Conservation (phyloP, 768 basidiomycete species). For the Lenzites betulinus region DNA sequence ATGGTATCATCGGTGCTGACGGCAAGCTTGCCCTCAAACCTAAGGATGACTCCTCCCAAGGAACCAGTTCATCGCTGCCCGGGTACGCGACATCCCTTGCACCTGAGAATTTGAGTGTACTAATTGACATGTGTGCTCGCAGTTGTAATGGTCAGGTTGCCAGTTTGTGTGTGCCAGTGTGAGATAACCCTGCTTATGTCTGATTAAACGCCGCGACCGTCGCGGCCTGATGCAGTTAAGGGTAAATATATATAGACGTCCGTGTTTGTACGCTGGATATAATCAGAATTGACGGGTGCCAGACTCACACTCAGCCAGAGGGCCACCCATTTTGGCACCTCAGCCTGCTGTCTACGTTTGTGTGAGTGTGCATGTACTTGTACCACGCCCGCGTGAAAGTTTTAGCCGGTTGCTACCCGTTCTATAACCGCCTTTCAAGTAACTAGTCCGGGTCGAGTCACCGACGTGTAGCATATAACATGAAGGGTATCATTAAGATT, state of each 20-base stretch:
- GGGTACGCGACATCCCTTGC: conserved; percentile 25
- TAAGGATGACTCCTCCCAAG: conserved; percentile 41
- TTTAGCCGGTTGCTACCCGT: too few species aligned
- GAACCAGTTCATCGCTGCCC: conserved; percentile 31
- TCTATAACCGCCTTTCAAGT: too few species aligned
- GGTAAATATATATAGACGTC: neutral
- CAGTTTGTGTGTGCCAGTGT: too few species aligned
- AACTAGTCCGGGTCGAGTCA: too few species aligned
- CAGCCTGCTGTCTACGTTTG: conserved; percentile 18
- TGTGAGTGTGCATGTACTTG: neutral
- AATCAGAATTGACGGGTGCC: conserved; percentile 19
- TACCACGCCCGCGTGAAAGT: too few species aligned
- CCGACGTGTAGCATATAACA: too few species aligned
- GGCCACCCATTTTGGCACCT: too few species aligned
- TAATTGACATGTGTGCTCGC: neutral
- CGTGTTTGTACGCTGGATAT: conserved; percentile 15
- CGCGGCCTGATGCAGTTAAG: conserved; percentile 37
- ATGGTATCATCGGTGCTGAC: conserved; percentile 25
- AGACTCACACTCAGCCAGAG: conserved; percentile 9
- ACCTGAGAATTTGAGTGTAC: neutral
- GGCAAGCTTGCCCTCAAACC: conserved; percentile 33
- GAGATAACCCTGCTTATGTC: too few species aligned
- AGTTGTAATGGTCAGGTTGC: too few species aligned
- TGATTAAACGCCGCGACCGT: conserved; percentile 53
- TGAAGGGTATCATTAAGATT: too few species aligned